Evolutionary conservation across 2,329 filamentous ascomycete genomes (phyloP).

Genomic region (Pseudocercospora ulei): DNA sequence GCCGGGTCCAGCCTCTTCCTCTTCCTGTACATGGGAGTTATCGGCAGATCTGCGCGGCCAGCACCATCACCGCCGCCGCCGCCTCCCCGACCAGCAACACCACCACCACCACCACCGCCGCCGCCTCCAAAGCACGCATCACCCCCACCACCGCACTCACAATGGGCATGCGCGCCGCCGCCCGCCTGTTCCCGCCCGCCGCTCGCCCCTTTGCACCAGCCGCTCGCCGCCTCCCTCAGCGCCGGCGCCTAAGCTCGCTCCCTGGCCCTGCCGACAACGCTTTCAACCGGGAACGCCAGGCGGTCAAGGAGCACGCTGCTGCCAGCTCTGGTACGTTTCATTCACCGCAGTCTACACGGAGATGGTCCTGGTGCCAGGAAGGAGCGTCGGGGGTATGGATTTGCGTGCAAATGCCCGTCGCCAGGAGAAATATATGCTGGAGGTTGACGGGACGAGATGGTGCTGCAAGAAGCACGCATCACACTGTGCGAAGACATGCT

Average conservation of each 20-base stretch:
- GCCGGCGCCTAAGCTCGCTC: conserved; percentile 34
- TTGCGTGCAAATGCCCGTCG: too few species aligned
- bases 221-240: conserved; percentile 27
- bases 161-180: conserved; percentile 28
- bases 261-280: conserved; percentile 64
- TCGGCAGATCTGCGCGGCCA: too few species aligned
- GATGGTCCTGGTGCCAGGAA: background rate
- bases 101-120: conserved; percentile 2
- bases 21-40: too few species aligned
- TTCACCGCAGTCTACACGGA: background rate
- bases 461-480: background rate
- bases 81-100: too few species aligned
- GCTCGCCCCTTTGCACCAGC: conserved; percentile 24
- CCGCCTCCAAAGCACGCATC: conserved; percentile 2
- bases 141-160: conserved; percentile 14
- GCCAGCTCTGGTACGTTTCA: conserved; percentile 64
- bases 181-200: conserved; percentile 28
- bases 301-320: conserved; percentile 81
- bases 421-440: too few species aligned
- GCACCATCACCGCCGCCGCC: conserved; percentile 11
- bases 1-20: too few species aligned
- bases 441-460: background rate
- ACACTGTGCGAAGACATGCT: conserved; percentile 10
- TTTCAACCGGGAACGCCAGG: conserved; percentile 85
- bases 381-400: background rate